Conservation (phyloP, 345 rosid genomes). For the Salix brachista region DNA sequence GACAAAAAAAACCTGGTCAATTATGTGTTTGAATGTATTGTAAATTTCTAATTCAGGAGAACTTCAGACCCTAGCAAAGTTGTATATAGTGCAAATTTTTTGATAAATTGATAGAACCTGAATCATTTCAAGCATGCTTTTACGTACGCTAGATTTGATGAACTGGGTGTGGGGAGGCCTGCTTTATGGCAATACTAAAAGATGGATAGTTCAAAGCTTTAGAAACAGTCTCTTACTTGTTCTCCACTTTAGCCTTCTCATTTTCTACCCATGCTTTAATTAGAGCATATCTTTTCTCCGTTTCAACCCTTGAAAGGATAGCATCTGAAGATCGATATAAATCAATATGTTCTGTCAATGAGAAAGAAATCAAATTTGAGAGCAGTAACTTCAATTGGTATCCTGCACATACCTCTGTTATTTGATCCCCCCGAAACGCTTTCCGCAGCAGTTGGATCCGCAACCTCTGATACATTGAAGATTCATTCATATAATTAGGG, state of each 20-base stretch:
- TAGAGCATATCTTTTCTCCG: conserved; percentile 59
- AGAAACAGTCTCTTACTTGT: conserved; percentile 45
- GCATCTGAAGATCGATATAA: conserved; percentile 28
- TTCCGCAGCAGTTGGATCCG: conserved; percentile 6
- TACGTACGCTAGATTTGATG: background rate
- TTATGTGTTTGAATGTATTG: background rate
- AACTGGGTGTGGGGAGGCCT: background rate
- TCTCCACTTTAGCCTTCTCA: conserved; percentile 73
- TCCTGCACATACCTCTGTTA: conserved; percentile 22
- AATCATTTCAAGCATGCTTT: background rate
- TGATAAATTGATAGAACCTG: background rate
- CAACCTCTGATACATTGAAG: conserved; percentile 21
- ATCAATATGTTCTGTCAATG: background rate
- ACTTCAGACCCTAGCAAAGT: background rate
- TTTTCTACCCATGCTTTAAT: conserved; percentile 82
- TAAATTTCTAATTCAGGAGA: background rate
- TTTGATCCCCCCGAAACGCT: conserved; percentile 11
- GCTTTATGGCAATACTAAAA: background rate
- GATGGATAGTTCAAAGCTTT: background rate
- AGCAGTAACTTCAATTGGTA: conserved; percentile 1
- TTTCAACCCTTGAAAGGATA: conserved; percentile 45
- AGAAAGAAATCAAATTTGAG: background rate
- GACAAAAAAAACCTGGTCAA: background rate
- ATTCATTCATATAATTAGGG: background rate
- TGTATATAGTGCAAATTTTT: background rate